Percentiles rank a stretch among this genome's conserved stretches.
Conservation (phyloP, 768 basidiomycete genomes). For the Trametes coccinea region DNA sequence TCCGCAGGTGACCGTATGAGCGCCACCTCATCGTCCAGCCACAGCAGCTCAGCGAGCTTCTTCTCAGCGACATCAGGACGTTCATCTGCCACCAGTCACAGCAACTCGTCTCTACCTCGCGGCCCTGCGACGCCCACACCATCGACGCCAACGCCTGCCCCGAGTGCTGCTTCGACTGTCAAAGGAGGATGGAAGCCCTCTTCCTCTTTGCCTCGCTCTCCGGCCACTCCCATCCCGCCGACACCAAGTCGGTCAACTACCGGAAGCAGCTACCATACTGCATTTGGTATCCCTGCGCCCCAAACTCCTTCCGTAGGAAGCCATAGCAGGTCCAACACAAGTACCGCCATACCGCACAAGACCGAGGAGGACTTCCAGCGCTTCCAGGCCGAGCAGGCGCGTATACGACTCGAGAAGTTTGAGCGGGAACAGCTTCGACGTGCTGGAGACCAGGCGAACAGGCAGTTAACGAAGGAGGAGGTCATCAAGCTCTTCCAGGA, state of each 20-base stretch:
- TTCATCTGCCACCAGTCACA: conserved; percentile 28
- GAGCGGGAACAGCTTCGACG: conserved; percentile 55
- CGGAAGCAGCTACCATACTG: conserved; percentile 5
- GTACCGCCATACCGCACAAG: conserved; percentile 22
- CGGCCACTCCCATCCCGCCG: neutral
- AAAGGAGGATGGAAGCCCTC: conserved; percentile 21
- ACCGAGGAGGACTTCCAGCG: conserved; percentile 59
- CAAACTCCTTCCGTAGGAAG: conserved; percentile 10
- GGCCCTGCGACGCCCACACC: conserved; percentile 27
- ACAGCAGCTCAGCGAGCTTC: conserved; percentile 27
- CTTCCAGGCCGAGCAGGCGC: conserved; percentile 61
- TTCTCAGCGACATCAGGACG: conserved; percentile 25
- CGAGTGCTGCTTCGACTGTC: conserved; percentile 9
- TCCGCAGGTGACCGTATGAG: neutral
- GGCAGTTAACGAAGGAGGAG: conserved; percentile 57
- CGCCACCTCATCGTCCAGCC: conserved; percentile 22
- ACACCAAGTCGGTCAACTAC: conserved; percentile 6
- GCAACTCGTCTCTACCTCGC: neutral
- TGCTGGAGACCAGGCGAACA: conserved; percentile 39
- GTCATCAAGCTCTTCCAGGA: conserved; percentile 53
- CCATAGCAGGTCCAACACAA: neutral
- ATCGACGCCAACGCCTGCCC: conserved; percentile 25
- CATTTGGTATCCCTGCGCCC: neutral
- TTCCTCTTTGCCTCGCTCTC: neutral
- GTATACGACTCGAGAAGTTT: conserved; percentile 69